Evolutionary conservation across 1,284 basidiomycete species (phyloP).

Genomic region (Fistulina hepatica): DNA sequence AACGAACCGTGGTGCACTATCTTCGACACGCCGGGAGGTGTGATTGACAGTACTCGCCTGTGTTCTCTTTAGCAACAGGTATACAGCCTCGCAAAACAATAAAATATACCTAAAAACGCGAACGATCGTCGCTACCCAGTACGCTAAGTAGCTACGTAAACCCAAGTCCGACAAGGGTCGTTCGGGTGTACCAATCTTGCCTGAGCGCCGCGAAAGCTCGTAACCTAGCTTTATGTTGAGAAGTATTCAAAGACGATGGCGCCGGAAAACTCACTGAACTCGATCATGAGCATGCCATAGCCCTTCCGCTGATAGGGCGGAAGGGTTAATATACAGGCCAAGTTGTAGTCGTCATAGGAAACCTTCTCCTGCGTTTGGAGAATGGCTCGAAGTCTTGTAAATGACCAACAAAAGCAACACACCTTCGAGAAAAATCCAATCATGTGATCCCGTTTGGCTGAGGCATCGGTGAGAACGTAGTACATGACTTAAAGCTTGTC

Average conservation of each 20-base stretch:
- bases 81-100: slow-evolving; percentile 1
- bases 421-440: slow-evolving; percentile 96
- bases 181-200: slow-evolving; percentile 85
- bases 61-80: slow-evolving; percentile 3
- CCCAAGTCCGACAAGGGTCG: slow-evolving; percentile 91
- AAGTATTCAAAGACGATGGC: background rate
- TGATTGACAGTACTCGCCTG: slow-evolving; percentile 47
- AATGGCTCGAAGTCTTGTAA: slow-evolving; percentile 9
- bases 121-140: slow-evolving; percentile 81
- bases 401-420: slow-evolving; percentile 27
- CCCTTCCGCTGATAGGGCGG: slow-evolving; percentile 88
- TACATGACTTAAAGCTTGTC: slow-evolving; percentile 49
- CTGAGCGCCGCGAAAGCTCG: slow-evolving; percentile 72
- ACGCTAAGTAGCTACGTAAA: slow-evolving; percentile 82
- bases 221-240: slow-evolving; percentile 53
- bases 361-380: slow-evolving; percentile 68
- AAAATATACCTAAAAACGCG: slow-evolving; percentile 62
- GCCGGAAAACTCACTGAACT: slow-evolving; percentile 64
- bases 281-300: slow-evolving; percentile 93
- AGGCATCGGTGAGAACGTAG: slow-evolving; percentile 87
- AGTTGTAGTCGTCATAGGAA: slow-evolving; percentile 94
- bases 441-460: slow-evolving; percentile 67
- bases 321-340: slow-evolving; percentile 93
- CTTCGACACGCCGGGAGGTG: slow-evolving; percentile 37
- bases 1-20: too few species aligned